Evolutionary conservation across 169 alveolate genomes (phyloP).

Genomic region (Miamiensis avidus): DNA sequence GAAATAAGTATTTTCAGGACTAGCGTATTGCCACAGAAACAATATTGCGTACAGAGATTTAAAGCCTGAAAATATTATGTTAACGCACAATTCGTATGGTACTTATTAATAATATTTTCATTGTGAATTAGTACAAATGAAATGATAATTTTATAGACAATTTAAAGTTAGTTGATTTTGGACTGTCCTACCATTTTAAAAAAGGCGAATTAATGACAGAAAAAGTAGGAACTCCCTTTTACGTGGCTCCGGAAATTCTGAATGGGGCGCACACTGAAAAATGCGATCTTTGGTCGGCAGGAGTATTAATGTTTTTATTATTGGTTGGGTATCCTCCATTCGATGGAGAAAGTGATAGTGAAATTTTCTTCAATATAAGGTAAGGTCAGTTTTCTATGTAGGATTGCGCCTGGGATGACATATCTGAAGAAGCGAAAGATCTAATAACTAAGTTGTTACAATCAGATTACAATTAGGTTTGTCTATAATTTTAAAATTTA

Average conservation of each 20-base stretch:
- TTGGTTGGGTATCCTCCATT: constrained; percentile 74
- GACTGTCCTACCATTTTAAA: constrained; percentile 33
- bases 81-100: constrained; percentile 47
- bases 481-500: no score
- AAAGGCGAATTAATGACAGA: constrained; percentile 33
- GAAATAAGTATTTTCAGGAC: constrained; percentile 69
- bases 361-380: constrained; percentile 77
- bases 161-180: constrained; percentile 41
- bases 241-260: constrained; percentile 92
- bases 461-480: constrained; percentile 79
- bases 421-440: constrained; percentile 88
- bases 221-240: constrained; percentile 88
- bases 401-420: constrained; percentile 80
- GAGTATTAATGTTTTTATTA: constrained; percentile 86
- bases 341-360: constrained; percentile 87
- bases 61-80: constrained; percentile 84
- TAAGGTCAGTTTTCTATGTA: constrained; percentile 49
- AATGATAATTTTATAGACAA: background rate
- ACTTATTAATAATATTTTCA: background rate
- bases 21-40: constrained; percentile 55
- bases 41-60: constrained; percentile 79
- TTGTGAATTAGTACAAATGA: background rate
- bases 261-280: constrained; percentile 58
- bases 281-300: constrained; percentile 94
- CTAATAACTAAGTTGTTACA: constrained; percentile 82